Evolutionary conservation across 2,329 filamentous ascomycete genomes (phyloP).

Genomic region (Thelonectria olida): DNA sequence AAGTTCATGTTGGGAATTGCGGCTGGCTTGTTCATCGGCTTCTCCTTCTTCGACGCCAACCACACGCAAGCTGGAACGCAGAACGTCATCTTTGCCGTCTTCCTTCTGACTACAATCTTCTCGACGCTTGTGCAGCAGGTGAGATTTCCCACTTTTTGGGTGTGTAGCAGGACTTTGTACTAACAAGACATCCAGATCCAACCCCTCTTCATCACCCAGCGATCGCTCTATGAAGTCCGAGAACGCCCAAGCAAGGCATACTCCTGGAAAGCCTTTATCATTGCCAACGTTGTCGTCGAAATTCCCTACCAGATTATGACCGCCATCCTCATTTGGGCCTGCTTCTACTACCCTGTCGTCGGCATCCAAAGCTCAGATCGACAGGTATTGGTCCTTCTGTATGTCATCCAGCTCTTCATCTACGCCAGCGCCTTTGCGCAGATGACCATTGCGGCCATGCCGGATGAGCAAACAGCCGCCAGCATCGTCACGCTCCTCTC

Average conservation of each 20-base stretch:
- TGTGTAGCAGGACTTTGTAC: no score
- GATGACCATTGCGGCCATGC: slow-evolving; percentile 76
- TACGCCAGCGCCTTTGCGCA: slow-evolving; percentile 78
- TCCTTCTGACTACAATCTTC: slow-evolving; percentile 81
- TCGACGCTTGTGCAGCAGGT: slow-evolving; percentile 72
- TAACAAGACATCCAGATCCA: slow-evolving; percentile 62
- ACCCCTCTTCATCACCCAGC: slow-evolving; percentile 79
- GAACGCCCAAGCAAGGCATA: slow-evolving; percentile 80
- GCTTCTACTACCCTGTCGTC: slow-evolving; percentile 74
- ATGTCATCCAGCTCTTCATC: slow-evolving; percentile 72
- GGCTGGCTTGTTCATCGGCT: slow-evolving; percentile 76
- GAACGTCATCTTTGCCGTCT: slow-evolving; percentile 78
- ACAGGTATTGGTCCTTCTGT: slow-evolving; percentile 72
- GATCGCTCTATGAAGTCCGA: slow-evolving; percentile 79
- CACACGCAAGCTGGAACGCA: slow-evolving; percentile 74
- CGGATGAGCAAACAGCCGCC: slow-evolving; percentile 73
- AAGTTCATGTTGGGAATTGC: slow-evolving; percentile 71
- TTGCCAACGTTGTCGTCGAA: slow-evolving; percentile 77
- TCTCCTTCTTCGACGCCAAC: slow-evolving; percentile 70
- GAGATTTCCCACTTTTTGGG: no score
- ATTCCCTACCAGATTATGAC: slow-evolving; percentile 75
- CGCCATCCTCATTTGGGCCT: slow-evolving; percentile 69
- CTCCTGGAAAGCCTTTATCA: slow-evolving; percentile 78
- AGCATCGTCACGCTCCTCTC: slow-evolving; percentile 69
- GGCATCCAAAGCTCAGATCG: slow-evolving; percentile 60